A percentile compares a stretch with the other conserved stretches of the same genome.
These are phyloP conservation scores for Cymbopogon flexuosus DNA, from an alignment of 202 grass and related monocot species.

Conservation along the genomic window DNA sequence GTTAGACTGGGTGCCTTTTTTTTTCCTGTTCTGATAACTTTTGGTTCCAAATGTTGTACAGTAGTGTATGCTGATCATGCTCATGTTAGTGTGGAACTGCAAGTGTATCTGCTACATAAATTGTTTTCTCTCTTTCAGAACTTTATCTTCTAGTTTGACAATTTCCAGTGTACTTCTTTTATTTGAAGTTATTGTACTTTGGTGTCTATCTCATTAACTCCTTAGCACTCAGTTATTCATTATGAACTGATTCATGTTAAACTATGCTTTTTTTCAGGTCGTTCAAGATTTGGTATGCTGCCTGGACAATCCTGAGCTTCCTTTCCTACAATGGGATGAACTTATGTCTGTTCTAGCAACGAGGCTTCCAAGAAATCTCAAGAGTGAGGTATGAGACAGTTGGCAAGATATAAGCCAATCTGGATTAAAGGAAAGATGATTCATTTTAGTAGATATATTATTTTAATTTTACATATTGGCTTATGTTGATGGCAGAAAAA, in stretches of 20 bases:
- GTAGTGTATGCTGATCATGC: neutral
- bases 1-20: neutral
- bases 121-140: slow-evolving; percentile 11
- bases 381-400: slow-evolving; percentile 50
- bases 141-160: slow-evolving; percentile 10
- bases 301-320: slow-evolving; percentile 61
- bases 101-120: neutral
- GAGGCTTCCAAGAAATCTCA: slow-evolving; percentile 63
- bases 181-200: neutral
- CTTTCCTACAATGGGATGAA: slow-evolving; percentile 79
- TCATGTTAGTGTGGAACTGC: neutral
- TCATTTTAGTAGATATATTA: slow-evolving; percentile 1
- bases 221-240: neutral
- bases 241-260: neutral
- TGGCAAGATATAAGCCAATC: slow-evolving; percentile 3
- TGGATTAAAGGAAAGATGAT: slow-evolving; percentile 13
- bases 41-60: neutral
- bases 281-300: slow-evolving; percentile 53
- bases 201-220: neutral
- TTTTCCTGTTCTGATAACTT: neutral
- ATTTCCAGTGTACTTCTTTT: neutral
- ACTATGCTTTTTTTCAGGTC: slow-evolving; percentile 47
- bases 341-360: slow-evolving; percentile 81
- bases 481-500: slow-evolving; percentile 6
- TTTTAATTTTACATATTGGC: neutral